These are phyloP conservation scores for Glycyrrhiza uralensis DNA, from an alignment of 306 rosid species.

Conservation along the genomic window DNA sequence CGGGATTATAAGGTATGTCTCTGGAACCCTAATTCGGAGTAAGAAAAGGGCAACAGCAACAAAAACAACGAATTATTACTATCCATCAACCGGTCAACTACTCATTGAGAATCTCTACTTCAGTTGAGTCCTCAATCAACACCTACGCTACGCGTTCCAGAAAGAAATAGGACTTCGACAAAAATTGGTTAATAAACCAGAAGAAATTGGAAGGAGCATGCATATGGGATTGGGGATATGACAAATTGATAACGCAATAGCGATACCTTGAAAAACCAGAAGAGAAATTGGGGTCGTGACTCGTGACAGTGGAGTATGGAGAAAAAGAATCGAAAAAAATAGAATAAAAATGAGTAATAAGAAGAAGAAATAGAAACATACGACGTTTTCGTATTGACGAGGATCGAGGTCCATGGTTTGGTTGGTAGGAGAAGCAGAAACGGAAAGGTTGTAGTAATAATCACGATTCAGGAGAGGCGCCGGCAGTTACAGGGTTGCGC, in stretches of 20 bases:
- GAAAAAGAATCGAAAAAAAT: not conserved
- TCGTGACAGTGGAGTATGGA: not conserved
- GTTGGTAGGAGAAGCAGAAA: not conserved
- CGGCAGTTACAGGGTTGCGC: not conserved
- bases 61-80: not conserved
- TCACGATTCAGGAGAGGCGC: not conserved
- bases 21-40: too few species aligned
- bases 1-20: too few species aligned
- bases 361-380: constrained; percentile 27
- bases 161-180: not conserved
- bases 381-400: constrained; percentile 66
- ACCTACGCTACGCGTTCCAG: not conserved
- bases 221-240: too few species aligned
- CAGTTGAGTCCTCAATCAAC: not conserved
- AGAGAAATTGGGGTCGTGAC: not conserved
- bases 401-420: constrained; percentile 79
- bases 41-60: not conserved
- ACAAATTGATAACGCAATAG: not conserved
- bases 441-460: not conserved
- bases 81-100: not conserved
- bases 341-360: not conserved
- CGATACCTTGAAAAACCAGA: not conserved
- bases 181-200: too few species aligned
- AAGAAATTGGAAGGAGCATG: too few species aligned
- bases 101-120: not conserved